Evolutionary conservation across 106 monocot species (phyloP).

Genomic region (Narthecium ossifragum): DNA sequence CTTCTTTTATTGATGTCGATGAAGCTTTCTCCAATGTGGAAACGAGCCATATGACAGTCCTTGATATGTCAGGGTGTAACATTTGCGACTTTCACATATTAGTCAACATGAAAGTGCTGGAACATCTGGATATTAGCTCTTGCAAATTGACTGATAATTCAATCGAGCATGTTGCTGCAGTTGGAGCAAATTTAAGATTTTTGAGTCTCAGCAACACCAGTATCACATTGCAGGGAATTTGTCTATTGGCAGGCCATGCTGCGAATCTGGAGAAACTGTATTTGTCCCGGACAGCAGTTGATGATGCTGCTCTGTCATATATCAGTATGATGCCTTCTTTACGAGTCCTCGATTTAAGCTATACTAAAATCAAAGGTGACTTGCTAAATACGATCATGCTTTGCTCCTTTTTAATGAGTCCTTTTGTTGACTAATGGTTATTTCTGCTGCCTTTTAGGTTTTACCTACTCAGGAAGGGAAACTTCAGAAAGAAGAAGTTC

Average conservation of each 20-base stretch:
- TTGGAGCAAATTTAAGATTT: conserved; percentile 46
- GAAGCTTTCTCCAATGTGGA: conserved; percentile 36
- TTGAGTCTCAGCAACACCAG: conserved; percentile 58
- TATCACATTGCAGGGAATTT: conserved; percentile 43
- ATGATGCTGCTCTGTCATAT: conserved; percentile 58
- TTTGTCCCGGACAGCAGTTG: conserved; percentile 65
- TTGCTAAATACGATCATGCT: not conserved
- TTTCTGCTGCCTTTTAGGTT: conserved; percentile 26
- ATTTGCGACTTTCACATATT: conserved; percentile 39
- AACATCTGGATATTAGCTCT: conserved; percentile 66
- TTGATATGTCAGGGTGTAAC: conserved; percentile 65
- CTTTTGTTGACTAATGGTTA: not conserved
- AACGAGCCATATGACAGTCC: conserved; percentile 28
- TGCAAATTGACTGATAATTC: conserved; percentile 37
- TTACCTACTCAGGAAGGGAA: conserved; percentile 12
- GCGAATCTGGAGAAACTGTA: conserved; percentile 48
- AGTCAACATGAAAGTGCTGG: conserved; percentile 37
- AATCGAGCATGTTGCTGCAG: conserved; percentile 37
- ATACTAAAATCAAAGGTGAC: conserved; percentile 66
- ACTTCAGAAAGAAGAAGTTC: conserved; percentile 30
- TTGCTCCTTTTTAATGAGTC: not conserved
- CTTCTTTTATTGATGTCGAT: conserved; percentile 40
- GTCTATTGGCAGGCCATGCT: conserved; percentile 40
- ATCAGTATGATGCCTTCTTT: conserved; percentile 61
- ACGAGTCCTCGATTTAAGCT: conserved; percentile 56